Conservation (phyloP, 805 yeast genomes). For the Candida qinlingensis region DNA sequence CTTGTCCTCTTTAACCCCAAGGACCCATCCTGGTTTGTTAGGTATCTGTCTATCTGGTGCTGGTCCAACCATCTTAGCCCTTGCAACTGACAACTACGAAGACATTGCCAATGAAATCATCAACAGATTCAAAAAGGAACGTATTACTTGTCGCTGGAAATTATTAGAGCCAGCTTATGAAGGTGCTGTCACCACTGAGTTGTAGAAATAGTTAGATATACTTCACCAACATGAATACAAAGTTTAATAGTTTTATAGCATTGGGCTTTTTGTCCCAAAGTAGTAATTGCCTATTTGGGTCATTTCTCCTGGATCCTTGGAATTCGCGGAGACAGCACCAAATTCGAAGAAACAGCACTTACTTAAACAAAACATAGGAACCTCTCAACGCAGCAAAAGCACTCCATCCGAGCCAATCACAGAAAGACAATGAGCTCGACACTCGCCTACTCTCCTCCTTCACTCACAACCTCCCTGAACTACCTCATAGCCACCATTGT, state of each 20-base stretch:
- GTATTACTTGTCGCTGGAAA: conserved; percentile 75
- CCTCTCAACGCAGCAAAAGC: background rate
- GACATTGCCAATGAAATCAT: conserved; percentile 75
- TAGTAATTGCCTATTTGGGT: background rate
- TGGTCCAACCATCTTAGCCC: conserved; percentile 92
- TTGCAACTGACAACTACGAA: conserved; percentile 87
- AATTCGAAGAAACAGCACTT: background rate
- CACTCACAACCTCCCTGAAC: conserved; percentile 13
- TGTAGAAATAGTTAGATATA: background rate
- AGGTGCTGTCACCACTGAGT: conserved; percentile 59
- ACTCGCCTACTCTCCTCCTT: conserved; percentile 15
- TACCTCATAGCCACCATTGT: conserved; percentile 14
- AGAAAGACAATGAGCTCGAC: conserved; percentile 14
- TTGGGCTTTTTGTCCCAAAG: background rate
- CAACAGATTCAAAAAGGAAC: conserved; percentile 56
- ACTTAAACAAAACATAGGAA: too few species aligned
- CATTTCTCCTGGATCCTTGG: background rate
- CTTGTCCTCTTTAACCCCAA: conserved; percentile 73
- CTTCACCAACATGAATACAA: too few species aligned
- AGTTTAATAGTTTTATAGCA: too few species aligned
- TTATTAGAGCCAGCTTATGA: conserved; percentile 81
- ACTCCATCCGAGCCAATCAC: background rate
- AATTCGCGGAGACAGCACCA: background rate
- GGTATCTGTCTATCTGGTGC: conserved; percentile 98
- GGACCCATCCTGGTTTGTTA: conserved; percentile 73